Conservation (phyloP, 2,329 filamentous ascomycete species). For the Exophiala spinifera region DNA sequence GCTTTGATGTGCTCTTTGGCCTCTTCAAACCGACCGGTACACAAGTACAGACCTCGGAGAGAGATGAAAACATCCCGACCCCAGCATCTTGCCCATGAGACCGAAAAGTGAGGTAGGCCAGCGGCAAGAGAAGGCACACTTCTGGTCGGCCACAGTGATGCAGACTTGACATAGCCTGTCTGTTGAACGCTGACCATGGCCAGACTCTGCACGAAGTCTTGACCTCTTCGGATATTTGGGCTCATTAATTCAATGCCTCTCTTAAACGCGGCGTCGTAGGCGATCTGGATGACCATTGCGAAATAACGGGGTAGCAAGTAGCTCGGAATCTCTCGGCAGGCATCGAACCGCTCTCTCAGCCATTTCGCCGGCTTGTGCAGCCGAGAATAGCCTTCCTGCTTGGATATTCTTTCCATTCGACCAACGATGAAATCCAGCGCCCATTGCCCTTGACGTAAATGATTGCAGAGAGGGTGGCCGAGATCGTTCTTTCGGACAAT, state of each 20-base stretch:
- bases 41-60: slow-evolving; percentile 83
- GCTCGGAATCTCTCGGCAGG: slow-evolving; percentile 77
- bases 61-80: slow-evolving; percentile 97
- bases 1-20: slow-evolving; percentile 92
- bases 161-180: slow-evolving; percentile 83
- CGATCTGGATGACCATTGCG: slow-evolving; percentile 79
- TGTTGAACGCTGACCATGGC: slow-evolving; percentile 90
- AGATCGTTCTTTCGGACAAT: slow-evolving; percentile 87
- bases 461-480: slow-evolving; percentile 88
- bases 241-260: slow-evolving; percentile 76
- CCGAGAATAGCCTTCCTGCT: slow-evolving; percentile 59
- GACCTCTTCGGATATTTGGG: slow-evolving; percentile 71
- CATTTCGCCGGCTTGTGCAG: slow-evolving; percentile 68
- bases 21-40: slow-evolving; percentile 81
- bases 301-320: slow-evolving; percentile 94
- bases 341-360: slow-evolving; percentile 81
- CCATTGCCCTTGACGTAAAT: slow-evolving; percentile 89
- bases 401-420: slow-evolving; percentile 69
- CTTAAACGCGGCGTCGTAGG: slow-evolving; percentile 79
- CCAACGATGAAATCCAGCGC: slow-evolving; percentile 82
- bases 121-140: slow-evolving; percentile 83
- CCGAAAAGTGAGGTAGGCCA: slow-evolving; percentile 88
- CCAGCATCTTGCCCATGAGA: slow-evolving; percentile 95
- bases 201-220: slow-evolving; percentile 83
- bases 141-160: slow-evolving; percentile 83